phyloP scores from a whole-genome alignment of 176 grass and related monocot species.

The Lolium multiflorum region DNA sequence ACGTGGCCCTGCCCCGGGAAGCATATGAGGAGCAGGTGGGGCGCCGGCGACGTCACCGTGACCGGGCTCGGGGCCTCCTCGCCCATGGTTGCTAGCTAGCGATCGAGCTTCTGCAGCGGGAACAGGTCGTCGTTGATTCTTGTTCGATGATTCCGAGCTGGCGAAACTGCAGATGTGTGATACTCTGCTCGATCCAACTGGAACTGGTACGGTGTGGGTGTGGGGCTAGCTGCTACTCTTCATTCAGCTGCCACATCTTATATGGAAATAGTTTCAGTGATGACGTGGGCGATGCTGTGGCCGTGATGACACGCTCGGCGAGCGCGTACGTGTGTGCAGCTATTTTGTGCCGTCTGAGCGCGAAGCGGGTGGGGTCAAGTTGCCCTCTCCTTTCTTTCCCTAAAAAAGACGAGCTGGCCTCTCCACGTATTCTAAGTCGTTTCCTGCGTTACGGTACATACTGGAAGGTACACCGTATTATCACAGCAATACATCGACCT shows the following conservation, averaged over 20 bases:
- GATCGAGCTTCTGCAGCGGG: background rate
- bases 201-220: background rate
- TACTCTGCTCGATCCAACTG: background rate
- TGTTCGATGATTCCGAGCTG: background rate
- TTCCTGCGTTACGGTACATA: no score
- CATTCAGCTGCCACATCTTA: background rate
- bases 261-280: background rate
- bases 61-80: background rate
- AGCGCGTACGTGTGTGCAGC: background rate
- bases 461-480: no score
- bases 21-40: conserved; percentile 64
- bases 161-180: background rate
- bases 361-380: background rate
- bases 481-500: no score
- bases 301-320: background rate
- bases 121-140: background rate
- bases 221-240: background rate
- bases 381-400: background rate
- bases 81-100: conserved; percentile 9
- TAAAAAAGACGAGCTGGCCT: no score
- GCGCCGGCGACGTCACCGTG: background rate
- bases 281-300: conserved; percentile 4
- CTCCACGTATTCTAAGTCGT: no score
- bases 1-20: conserved; percentile 76
- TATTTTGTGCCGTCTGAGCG: background rate